Conservation (phyloP, 129 eudicot species). For the Gnaphalium uliginosum region DNA sequence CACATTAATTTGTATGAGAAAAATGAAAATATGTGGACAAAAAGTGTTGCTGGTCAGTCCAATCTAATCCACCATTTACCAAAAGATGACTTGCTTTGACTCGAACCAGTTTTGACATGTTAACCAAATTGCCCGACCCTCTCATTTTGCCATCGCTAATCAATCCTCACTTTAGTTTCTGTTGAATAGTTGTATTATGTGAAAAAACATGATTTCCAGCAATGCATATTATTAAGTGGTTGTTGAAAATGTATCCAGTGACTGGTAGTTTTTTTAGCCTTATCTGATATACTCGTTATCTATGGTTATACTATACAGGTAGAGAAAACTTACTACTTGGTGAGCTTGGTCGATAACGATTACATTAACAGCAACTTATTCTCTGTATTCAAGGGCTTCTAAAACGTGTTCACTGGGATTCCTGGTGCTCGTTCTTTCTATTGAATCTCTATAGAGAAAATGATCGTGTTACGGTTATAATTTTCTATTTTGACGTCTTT, state of each 20-base stretch:
- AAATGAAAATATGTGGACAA: not conserved
- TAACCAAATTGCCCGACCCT: too few relatives aligned
- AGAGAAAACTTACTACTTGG: conserved; percentile 75
- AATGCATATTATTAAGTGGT: not conserved
- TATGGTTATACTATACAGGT: conserved; percentile 51
- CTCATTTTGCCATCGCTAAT: too few relatives aligned
- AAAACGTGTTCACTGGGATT: not conserved
- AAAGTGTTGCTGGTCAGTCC: not conserved
- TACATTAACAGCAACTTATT: conserved; percentile 71
- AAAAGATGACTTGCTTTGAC: not conserved
- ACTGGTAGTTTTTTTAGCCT: not conserved
- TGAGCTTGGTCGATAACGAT: conserved; percentile 91
- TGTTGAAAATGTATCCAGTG: not conserved
- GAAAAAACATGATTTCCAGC: not conserved
- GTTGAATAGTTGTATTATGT: not conserved
- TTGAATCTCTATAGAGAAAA: conserved; percentile 23
- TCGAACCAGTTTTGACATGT: not conserved
- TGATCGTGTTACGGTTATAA: conserved; percentile 7
- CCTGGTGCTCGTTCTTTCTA: conserved; percentile 24
- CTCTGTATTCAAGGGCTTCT: conserved; percentile 47
- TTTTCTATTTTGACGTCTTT: conserved; percentile 10
- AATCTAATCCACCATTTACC: not conserved
- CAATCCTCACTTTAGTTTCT: too few relatives aligned
- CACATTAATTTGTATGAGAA: too few relatives aligned
- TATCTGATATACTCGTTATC: not conserved